Base-by-base conservation (phyloP, 176 grass and related monocot genomes). In the Aegilops longissima region DNA sequence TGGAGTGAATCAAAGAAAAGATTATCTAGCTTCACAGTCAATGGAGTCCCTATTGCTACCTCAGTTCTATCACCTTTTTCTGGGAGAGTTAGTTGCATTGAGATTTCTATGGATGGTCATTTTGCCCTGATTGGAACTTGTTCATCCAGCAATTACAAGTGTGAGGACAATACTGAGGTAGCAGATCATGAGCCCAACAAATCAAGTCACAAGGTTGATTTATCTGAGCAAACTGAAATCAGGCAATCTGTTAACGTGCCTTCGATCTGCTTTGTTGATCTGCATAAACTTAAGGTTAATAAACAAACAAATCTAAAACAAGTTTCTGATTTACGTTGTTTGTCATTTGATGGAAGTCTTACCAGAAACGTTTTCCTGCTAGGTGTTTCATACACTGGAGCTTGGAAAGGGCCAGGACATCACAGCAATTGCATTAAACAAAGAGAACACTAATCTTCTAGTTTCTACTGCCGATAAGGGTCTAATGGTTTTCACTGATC, bases 401-500 rank as follows among this genome's bases (percentile, higher is more conserved):
- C 73, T 99, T 70, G 90, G 64, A 85, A 83, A 89, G 77, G 92
- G 87, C 58, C 92, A 99, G 84, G 92, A 99, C 80, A 79, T 96
- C 54, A 90, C 89, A 77, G 86, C 94, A 77, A 90, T 97, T 65
- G 90, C 92, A 80, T 82, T 99, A 71, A 96, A 94, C 90, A 93
- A 90, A 87, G 97, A 99, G 72, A 99, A 96, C 72, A 96, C 94
- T 52, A 93, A 99, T 88, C 97, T 99, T 86, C 82, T 99, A 84
- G 80, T 96, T 80, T 99, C 94, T 72, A 99, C 97, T 80, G 87
- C 90, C 29, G 92, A 99, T 90, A 96, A 96, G 77, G 88, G 93
- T 74, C 92, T 99, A 23, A 81, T 91, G 83, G 85, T 96, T 52
- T 93, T 96, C 73, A 99, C 97, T 27, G 94, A 99, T 87, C 97